Evolutionary conservation across 257 asterid genomes (phyloP).

Genomic region (Solanum arcanum): DNA sequence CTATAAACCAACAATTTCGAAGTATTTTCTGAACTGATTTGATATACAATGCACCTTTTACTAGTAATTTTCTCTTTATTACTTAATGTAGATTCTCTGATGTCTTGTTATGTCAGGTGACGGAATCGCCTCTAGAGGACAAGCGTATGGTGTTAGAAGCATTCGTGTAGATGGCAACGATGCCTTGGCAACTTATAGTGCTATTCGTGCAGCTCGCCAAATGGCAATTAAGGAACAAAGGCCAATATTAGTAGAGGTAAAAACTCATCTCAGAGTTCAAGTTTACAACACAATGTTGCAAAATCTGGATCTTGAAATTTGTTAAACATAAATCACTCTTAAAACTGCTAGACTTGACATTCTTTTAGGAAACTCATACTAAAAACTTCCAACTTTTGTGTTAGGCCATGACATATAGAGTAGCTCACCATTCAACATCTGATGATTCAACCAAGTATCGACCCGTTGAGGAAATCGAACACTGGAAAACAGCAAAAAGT

Average conservation of each 20-base stretch:
- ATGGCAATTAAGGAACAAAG: conserved; percentile 59
- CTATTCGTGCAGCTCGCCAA: conserved; percentile 62
- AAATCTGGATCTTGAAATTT: not conserved
- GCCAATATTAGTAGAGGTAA: conserved; percentile 83
- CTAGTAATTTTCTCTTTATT: not conserved
- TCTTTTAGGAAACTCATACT: not conserved
- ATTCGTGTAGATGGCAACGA: conserved; percentile 86
- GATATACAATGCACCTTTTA: not conserved
- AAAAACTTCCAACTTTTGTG: not conserved
- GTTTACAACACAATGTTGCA: not conserved
- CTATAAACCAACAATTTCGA: conserved; percentile 59
- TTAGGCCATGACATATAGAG: conserved; percentile 75
- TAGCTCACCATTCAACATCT: conserved; percentile 89
- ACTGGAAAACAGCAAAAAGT: conserved; percentile 56
- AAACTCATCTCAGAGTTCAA: not conserved
- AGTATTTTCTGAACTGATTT: conserved; percentile 21
- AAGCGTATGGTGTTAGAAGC: conserved; percentile 70
- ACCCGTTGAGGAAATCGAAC: conserved; percentile 50
- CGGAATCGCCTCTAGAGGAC: conserved; percentile 76
- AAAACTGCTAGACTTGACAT: not conserved
- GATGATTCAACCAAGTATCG: conserved; percentile 93
- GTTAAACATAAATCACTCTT: not conserved
- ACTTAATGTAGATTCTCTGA: not conserved
- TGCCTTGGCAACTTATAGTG: conserved; percentile 59
- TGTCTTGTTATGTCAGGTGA: conserved; percentile 40